Conservation (phyloP, 495 filamentous ascomycete genomes). For the Usnea hakonensis region DNA sequence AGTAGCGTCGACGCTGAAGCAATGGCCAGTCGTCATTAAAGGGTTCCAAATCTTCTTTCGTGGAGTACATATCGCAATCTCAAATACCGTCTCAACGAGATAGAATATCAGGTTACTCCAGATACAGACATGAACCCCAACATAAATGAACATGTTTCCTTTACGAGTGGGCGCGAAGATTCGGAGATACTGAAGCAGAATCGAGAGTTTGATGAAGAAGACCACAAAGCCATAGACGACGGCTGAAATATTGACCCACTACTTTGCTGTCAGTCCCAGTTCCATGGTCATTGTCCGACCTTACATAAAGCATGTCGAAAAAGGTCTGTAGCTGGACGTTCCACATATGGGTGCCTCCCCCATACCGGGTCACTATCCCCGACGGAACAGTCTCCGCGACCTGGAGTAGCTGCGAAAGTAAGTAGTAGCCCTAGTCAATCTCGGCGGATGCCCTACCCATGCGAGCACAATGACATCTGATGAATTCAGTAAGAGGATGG, state of each 20-base stretch:
- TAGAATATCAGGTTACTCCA: conserved; percentile 15
- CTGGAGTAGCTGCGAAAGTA: not conserved
- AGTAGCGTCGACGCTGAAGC: conserved; percentile 27
- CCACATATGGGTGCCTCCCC: conserved; percentile 17
- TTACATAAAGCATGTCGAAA: conserved; percentile 18
- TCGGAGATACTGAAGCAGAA: conserved; percentile 21
- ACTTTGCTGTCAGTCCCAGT: not conserved
- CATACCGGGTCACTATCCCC: not conserved
- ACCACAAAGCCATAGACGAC: conserved; percentile 13
- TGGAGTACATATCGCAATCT: conserved; percentile 27
- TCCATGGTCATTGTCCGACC: not conserved
- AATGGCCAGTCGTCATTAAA: conserved; percentile 31
- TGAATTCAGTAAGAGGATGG: not conserved
- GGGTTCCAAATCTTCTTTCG: conserved; percentile 33
- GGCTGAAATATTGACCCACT: conserved; percentile 13
- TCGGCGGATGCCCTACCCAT: conserved; percentile 2
- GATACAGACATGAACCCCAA: conserved; percentile 14
- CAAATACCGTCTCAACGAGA: not conserved
- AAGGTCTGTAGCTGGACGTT: conserved; percentile 13
- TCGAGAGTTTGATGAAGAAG: conserved; percentile 19
- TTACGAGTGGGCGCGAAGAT: conserved; percentile 19
- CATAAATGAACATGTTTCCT: conserved; percentile 14
- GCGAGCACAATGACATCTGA: conserved; percentile 16
- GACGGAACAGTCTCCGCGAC: not conserved
- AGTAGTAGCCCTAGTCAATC: not conserved